These are phyloP conservation scores for Polytrichum commune DNA, from an alignment of 225 moss, liverwort and hornwort genomes.

Conservation along the genomic window DNA sequence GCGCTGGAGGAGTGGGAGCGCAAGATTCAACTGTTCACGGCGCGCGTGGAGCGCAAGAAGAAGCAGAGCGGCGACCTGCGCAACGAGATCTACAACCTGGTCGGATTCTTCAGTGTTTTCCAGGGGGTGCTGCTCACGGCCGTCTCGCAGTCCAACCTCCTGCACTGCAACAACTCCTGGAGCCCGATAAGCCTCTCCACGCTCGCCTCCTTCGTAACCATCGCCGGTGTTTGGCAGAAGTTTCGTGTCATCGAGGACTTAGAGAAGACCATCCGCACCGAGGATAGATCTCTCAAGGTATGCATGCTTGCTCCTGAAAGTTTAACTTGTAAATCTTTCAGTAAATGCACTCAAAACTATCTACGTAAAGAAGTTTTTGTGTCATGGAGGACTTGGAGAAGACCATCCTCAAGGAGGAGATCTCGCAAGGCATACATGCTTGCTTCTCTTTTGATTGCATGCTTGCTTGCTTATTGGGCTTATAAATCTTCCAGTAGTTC, in stretches of 20 bases:
- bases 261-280: not conserved
- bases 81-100: conserved; percentile 9
- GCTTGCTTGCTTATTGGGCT: no score
- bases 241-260: not conserved
- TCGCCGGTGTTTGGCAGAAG: not conserved
- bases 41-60: conserved; percentile 6
- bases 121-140: conserved; percentile 3
- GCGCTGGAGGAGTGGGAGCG: conserved; percentile 3
- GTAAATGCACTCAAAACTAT: no score
- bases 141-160: not conserved
- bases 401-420: not conserved
- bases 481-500: no score
- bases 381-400: no score
- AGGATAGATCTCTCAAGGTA: not conserved
- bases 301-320: not conserved
- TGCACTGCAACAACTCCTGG: not conserved
- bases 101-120: conserved; percentile 7
- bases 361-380: no score
- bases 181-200: not conserved
- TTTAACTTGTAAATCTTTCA: no score
- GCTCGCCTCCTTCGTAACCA: not conserved
- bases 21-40: not conserved
- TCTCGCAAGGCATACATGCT: not conserved
- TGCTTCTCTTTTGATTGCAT: no score
- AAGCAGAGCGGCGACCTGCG: conserved; percentile 1